A percentile compares a stretch with the other conserved stretches of the same genome.
Conservation (phyloP, 2,329 filamentous ascomycete genomes). For the Blastomyces gilchristii region DNA sequence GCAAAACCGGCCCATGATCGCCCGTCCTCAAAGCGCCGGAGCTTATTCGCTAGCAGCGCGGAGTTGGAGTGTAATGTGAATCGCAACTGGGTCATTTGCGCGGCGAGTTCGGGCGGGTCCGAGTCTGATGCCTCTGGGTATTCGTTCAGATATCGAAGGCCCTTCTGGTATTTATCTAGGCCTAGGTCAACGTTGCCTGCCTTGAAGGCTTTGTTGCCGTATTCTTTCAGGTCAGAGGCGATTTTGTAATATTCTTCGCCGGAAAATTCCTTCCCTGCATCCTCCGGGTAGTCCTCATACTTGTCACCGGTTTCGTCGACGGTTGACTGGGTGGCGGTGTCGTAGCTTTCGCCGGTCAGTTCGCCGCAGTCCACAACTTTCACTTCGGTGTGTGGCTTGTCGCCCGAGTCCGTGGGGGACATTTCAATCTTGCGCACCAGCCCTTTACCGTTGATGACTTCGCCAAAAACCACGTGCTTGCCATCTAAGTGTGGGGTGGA, state of each 20-base stretch:
- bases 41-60: constrained; percentile 75
- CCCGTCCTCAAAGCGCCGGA: constrained; percentile 59
- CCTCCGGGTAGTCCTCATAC: constrained; percentile 94
- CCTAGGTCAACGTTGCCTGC: constrained; percentile 57
- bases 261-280: constrained; percentile 54
- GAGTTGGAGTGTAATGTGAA: constrained; percentile 84
- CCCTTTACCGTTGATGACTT: constrained; percentile 87
- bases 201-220: constrained; percentile 90
- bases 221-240: constrained; percentile 75
- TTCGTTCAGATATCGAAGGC: constrained; percentile 76
- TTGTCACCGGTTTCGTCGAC: constrained; percentile 76
- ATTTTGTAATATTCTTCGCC: constrained; percentile 65
- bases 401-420: constrained; percentile 58
- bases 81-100: constrained; percentile 61
- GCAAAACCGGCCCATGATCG: constrained; percentile 61
- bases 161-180: constrained; percentile 91
- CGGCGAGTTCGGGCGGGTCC: constrained; percentile 57
- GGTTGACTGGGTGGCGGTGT: constrained; percentile 54
- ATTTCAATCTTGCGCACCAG: constrained; percentile 86
- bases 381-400: constrained; percentile 67
- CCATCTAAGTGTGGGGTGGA: constrained; percentile 87
- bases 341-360: constrained; percentile 60
- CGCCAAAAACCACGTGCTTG: constrained; percentile 96
- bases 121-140: constrained; percentile 60
- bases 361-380: constrained; percentile 78